Percentiles rank a stretch among this genome's conserved stretches.
phyloP scores from a whole-genome alignment of 345 rosid genomes.

The Gossypioides kirkii region DNA sequence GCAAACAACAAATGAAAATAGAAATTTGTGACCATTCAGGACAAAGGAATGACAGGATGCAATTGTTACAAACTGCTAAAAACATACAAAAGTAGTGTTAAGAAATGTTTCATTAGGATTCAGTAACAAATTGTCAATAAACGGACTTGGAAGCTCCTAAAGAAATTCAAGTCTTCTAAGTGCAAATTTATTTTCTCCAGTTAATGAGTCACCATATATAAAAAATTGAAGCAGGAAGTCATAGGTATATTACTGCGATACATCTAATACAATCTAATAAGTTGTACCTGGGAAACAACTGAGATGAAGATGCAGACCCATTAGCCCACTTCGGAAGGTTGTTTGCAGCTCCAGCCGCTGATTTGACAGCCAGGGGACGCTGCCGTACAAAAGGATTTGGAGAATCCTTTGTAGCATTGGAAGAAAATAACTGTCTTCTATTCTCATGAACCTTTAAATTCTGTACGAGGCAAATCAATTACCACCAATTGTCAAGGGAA shows the following conservation, averaged over 20 bases:
- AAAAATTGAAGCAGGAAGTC: neutral
- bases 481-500: neutral
- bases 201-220: neutral
- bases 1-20: neutral
- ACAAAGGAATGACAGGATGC: neutral
- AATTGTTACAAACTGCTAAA: neutral
- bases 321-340: slow-evolving; percentile 72
- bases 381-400: slow-evolving; percentile 77
- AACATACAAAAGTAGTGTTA: neutral
- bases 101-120: neutral
- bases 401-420: slow-evolving; percentile 56
- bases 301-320: slow-evolving; percentile 49
- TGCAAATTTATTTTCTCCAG: neutral
- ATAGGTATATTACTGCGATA: neutral
- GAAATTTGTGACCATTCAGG: neutral
- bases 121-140: neutral
- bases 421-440: slow-evolving; percentile 74
- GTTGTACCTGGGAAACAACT: slow-evolving; percentile 31
- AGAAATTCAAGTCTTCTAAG: neutral
- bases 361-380: slow-evolving; percentile 63
- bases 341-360: slow-evolving; percentile 41
- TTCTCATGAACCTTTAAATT: slow-evolving; percentile 74
- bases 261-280: neutral
- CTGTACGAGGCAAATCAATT: slow-evolving; percentile 29
- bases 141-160: neutral